phyloP scores from a whole-genome alignment of 192 early-diverging fungal genomes.

The Coemansia sp. region DNA sequence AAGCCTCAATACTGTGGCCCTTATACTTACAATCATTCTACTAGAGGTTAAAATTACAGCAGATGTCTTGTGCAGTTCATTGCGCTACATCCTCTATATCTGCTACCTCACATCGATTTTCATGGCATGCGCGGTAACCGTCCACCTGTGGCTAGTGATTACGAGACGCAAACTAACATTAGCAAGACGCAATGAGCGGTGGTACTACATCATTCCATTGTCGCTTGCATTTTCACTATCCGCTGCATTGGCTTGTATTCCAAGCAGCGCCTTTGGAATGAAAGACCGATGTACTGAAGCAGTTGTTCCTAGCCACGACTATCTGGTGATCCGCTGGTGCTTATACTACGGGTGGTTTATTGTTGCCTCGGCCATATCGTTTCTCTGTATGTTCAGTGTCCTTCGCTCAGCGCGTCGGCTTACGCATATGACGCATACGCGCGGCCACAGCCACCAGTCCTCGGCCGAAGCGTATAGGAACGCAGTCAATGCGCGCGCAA shows the following conservation, averaged over 20 bases:
- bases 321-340: slow-evolving; percentile 43
- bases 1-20: slow-evolving; percentile 39
- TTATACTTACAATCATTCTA: slow-evolving; percentile 29
- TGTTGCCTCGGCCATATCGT: slow-evolving; percentile 35
- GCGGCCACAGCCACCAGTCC: neutral
- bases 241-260: slow-evolving; percentile 29
- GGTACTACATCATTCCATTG: slow-evolving; percentile 50
- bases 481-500: slow-evolving; percentile 49
- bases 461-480: slow-evolving; percentile 46
- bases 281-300: slow-evolving; percentile 24
- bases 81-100: slow-evolving; percentile 44
- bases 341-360: slow-evolving; percentile 54
- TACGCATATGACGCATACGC: slow-evolving; percentile 28
- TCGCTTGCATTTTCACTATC: slow-evolving; percentile 32
- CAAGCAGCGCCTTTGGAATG: slow-evolving; percentile 32
- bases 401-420: slow-evolving; percentile 32
- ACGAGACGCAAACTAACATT: slow-evolving; percentile 36
- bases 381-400: slow-evolving; percentile 47
- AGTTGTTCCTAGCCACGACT: slow-evolving; percentile 16
- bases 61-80: slow-evolving; percentile 27
- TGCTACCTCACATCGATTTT: slow-evolving; percentile 55
- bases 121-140: slow-evolving; percentile 41
- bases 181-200: slow-evolving; percentile 45
- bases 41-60: slow-evolving; percentile 26
- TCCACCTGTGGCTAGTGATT: slow-evolving; percentile 53